Base-by-base conservation (phyloP, 192 early-diverging fungal species). In the Mortierella antarctica region DNA sequence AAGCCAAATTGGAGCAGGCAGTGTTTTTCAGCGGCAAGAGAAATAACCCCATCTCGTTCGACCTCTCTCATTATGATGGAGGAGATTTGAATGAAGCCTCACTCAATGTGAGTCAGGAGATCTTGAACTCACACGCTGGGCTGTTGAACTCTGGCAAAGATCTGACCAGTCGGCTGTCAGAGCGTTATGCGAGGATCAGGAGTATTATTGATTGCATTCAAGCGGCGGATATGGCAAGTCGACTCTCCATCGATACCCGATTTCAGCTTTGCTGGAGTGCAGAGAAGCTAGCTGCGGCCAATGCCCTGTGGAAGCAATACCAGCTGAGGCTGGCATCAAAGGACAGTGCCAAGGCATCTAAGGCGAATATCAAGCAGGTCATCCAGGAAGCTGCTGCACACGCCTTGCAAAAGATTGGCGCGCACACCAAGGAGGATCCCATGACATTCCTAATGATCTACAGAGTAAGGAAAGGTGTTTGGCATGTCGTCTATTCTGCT, bases 21-120 rank as follows among this genome's bases (percentile, higher is more conserved):
- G 82, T 83, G 5, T 83, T 76, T 40, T 83, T 71, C 23, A 65
- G 74, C 5, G 63, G 54, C 17, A 74, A 83, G 63, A 65, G 67
- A 41, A 62, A 82, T 21, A 82, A 82, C 45, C 80, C 80, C 3
- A 74, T 83, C 2, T 83, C 82, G 6, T 83, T 83, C 54, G 82
- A 83, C 54, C 67, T 83, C 4, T 41, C 82, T 2, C 60, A 63
- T 44, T 74, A 83, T 46, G 68, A 67, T 15, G 63, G 65, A 14
- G 82, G 82, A 0, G 74, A 83, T 55, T 50, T 83, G 39, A 83
- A 83, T 59, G 51, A 55, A 18, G 82, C 82, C 2, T 65, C 82
- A 46, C 31, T 83, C 20, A 72, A 83, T 21, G 69, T 83, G 15
- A 83, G 68, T 48, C 53, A 39, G 21, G 73, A 76, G 39, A 76